A percentile compares a stretch with the other conserved stretches of the same genome.
These are phyloP conservation scores for Hirsutella rhossiliensis DNA, from an alignment of 2,329 filamentous ascomycete genomes.

Conservation along the genomic window DNA sequence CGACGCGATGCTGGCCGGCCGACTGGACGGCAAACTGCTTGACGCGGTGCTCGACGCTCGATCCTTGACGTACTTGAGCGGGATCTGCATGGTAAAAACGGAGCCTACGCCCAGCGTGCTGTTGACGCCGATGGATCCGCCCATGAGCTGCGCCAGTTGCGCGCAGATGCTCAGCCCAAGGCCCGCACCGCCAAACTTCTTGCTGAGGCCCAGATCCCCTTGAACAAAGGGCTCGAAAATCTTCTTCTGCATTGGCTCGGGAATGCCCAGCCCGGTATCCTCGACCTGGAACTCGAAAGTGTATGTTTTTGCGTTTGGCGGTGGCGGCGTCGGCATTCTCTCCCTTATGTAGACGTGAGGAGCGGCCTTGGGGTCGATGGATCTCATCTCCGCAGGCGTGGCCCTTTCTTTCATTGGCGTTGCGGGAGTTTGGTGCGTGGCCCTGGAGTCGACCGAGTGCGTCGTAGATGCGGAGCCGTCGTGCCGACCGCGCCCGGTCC, in stretches of 20 bases:
- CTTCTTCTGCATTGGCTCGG: slow-evolving; percentile 61
- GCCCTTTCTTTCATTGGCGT: slow-evolving; percentile 21
- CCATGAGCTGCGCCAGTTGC: slow-evolving; percentile 75
- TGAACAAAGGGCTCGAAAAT: slow-evolving; percentile 95
- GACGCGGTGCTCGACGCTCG: slow-evolving; percentile 39
- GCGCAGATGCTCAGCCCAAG: slow-evolving; percentile 82
- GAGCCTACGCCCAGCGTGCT: slow-evolving; percentile 66
- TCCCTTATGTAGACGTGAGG: slow-evolving; percentile 38
- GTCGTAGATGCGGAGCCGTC: slow-evolving; percentile 23
- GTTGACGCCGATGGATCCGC: slow-evolving; percentile 58
- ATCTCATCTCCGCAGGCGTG: slow-evolving; percentile 51
- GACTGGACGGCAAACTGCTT: slow-evolving; percentile 35
- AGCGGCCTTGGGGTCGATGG: slow-evolving; percentile 41
- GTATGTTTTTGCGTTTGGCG: slow-evolving; percentile 49
- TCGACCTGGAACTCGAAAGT: slow-evolving; percentile 80
- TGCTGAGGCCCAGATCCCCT: slow-evolving; percentile 79
- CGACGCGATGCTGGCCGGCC: slow-evolving; percentile 33
- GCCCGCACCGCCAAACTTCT: slow-evolving; percentile 82
- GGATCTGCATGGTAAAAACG: slow-evolving; percentile 73
- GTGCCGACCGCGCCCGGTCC: slow-evolving; percentile 28
- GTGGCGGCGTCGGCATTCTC: slow-evolving; percentile 47
- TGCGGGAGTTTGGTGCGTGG: slow-evolving; percentile 10
- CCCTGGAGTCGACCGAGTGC: slow-evolving; percentile 30
- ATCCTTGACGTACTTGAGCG: slow-evolving; percentile 63
- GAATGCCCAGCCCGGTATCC: slow-evolving; percentile 80